phyloP scores from a whole-genome alignment of 306 rosid genomes.

The Vachellia pachyceras region DNA sequence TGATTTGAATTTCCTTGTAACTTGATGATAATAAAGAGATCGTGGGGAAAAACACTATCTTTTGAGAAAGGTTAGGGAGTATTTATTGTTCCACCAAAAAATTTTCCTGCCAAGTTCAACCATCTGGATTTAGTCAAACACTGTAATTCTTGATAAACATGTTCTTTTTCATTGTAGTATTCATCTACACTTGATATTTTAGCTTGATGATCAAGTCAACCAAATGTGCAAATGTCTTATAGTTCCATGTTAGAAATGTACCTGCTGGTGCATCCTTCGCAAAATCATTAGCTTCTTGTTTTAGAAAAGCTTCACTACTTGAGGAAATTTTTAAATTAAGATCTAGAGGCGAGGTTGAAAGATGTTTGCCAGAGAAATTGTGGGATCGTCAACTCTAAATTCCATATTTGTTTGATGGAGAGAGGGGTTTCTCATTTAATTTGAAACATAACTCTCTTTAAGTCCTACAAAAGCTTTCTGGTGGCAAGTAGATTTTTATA shows the following conservation, averaged over 20 bases:
- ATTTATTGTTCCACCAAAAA: too few relatives aligned
- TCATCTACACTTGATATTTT: not conserved
- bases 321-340: not conserved
- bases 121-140: not conserved
- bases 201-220: not conserved
- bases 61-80: too few relatives aligned
- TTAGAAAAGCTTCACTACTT: too few relatives aligned
- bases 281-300: too few relatives aligned
- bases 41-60: not conserved
- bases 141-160: slow-evolving; percentile 16
- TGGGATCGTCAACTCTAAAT: too few relatives aligned
- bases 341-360: not conserved
- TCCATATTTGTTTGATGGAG: too few relatives aligned
- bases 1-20: slow-evolving; percentile 33
- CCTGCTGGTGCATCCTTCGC: not conserved
- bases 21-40: slow-evolving; percentile 2
- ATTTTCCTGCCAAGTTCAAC: too few relatives aligned
- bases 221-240: not conserved
- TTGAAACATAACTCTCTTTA: too few relatives aligned
- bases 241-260: not conserved
- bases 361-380: not conserved
- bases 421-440: too few relatives aligned
- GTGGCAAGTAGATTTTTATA: too few relatives aligned
- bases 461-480: too few relatives aligned
- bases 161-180: slow-evolving; percentile 18